Base-by-base conservation (phyloP, 495 filamentous ascomycete species). In the Endocarpon pusillum region DNA sequence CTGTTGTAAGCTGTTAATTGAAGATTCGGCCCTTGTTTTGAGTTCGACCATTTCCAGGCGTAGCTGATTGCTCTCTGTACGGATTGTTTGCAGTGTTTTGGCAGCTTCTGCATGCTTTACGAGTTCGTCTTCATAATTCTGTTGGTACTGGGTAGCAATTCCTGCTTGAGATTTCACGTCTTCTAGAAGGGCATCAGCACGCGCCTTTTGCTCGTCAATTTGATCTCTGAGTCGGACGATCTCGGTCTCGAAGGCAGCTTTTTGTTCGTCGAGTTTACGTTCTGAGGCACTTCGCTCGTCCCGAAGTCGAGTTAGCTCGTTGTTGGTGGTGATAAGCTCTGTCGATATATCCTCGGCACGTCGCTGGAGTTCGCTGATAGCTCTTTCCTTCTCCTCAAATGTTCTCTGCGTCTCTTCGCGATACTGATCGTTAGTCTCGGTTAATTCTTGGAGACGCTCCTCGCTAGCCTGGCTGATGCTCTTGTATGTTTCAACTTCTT, bases 21-120 rank as follows among this genome's bases (percentile, higher is more conserved):
- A 78, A 2, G 81, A 81, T 42, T 96, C 83, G 0, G 78, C 75
- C 44, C 93, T 76, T 1, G 78, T 70, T 40, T 69, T 75, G 42
- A 76, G 57, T 19, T 73, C 65, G 20, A 75, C 73, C 12, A 80
- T 59, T 26, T 91, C 69, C 0, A 79, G 73, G 53, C 76, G 81
- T 29, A 96, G 56, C 30, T 85, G 62, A 45, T 91, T 84, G 51
- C 79, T 66, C 42, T 96, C 83, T 6, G 56, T 61, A 24, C 91
- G 79, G 32, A 91, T 58, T 25, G 62, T 65, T 38, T 91, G 82
- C 17, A 96, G 54, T 14, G 70, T 64, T 54, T 83, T 82, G 1
- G 86, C 81, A 11, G 91, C 87, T 39, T 93, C 83, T 2, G 84
- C 86, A 49, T 99, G 91, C 52, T 86, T 92, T 44, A 93, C 71